Conservation (phyloP, 805 yeast species). For the Ogataea pini region DNA sequence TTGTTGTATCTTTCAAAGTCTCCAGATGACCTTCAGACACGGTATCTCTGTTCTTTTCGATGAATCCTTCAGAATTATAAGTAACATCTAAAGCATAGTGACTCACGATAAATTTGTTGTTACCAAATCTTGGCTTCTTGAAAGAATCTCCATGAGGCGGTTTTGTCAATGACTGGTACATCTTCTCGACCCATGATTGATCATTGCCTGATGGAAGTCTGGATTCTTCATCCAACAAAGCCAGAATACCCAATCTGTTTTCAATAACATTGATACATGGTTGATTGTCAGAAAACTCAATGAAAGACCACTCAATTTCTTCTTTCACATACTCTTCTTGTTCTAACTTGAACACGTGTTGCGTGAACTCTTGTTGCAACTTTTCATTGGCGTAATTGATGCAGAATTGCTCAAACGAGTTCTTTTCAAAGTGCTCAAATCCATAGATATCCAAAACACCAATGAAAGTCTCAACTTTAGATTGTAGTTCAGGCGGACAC, state of each 20-base stretch:
- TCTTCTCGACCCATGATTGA: conserved; percentile 86
- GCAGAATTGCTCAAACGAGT: conserved; percentile 96
- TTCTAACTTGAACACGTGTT: conserved; percentile 94
- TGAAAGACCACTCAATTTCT: conserved; percentile 94
- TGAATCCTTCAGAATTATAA: conserved; percentile 90
- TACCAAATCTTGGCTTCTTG: conserved; percentile 93
- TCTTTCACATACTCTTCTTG: conserved; percentile 93
- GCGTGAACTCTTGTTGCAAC: conserved; percentile 95
- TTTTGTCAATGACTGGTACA: conserved; percentile 82
- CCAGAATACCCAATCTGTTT: conserved; percentile 80
- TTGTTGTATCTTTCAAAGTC: conserved; percentile 69
- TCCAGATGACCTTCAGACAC: conserved; percentile 95
- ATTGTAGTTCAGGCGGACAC: conserved; percentile 69
- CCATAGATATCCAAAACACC: conserved; percentile 98
- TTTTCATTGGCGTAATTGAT: conserved; percentile 96
- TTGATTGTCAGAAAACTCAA: conserved; percentile 94
- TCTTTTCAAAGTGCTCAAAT: conserved; percentile 91
- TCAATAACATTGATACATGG: conserved; percentile 95
- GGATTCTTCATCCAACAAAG: conserved; percentile 92
- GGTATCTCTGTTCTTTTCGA: conserved; percentile 96
- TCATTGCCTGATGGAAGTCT: conserved; percentile 93
- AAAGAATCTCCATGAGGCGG: conserved; percentile 74
- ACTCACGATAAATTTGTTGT: conserved; percentile 81
- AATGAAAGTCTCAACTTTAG: conserved; percentile 68
- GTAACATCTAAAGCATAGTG: conserved; percentile 95